Evolutionary conservation across 2,329 filamentous ascomycete genomes (phyloP), one percentile per base, ranked within the genome.

Genomic region (Cryphonectria japonica): DNA sequence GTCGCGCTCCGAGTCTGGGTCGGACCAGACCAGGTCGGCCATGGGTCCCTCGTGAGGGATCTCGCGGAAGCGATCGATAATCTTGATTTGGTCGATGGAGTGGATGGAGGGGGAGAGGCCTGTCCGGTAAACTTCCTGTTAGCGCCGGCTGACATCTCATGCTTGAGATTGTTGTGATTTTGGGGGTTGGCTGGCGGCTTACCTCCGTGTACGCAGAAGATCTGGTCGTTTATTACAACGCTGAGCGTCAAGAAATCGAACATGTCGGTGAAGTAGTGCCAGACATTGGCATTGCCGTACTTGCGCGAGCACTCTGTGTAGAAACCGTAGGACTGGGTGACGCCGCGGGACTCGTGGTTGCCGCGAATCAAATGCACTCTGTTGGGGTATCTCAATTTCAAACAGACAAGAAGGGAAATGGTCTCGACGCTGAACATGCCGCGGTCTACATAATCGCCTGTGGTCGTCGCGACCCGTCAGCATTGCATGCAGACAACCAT

Each of bases 261-360:
- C 95, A 99, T 98, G 83, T 99, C 96, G 75, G 96, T 99, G 80
- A 99, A 99, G 81, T 98, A 96, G 82, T 99, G 96, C 96, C 96
- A 99, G 32, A 99, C 96, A 77, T 96, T 98, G 74, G 96, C 94
- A 79, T 97, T 98, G 80, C 96, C 96, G 82, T 99, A 99, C 83
- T 99, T 99, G 76, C 96, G 92, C 29, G 93, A 94, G 82, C 96
- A 99, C 80, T 99, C 96, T 32, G 96, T 98, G 80, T 99, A 99
- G 84, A 99, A 99, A 70, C 96, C 96, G 82, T 99, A 99, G 39
- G 95, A 98, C 82, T 99, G 96, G 14, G 96, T 99, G 68, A 99
- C 96, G 77, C 96, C 96, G 77, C 96, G 92, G 70, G 94, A 97
- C 83, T 99, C 96, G 83, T 99, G 96, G 82, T 99, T 99, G 76